A percentile compares a stretch with the other conserved stretches of the same genome.
These are phyloP conservation scores for Cutaneotrichosporon cyanovorans DNA, from an alignment of 1,284 basidiomycete species.

Conservation along the genomic window DNA sequence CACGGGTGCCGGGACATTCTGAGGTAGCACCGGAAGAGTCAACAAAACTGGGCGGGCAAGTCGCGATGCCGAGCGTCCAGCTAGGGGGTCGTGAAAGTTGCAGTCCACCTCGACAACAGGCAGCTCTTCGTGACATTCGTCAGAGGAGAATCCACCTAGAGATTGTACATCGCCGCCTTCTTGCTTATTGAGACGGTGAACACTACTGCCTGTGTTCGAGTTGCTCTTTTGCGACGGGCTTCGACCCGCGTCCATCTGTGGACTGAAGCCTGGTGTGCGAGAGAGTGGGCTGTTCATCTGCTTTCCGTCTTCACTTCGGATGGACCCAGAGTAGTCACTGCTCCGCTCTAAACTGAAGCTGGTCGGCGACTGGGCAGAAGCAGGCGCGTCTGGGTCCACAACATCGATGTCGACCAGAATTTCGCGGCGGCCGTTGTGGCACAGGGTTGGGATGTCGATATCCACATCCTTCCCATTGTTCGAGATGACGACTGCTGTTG, in stretches of 20 bases:
- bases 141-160: constrained; percentile 69
- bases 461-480: constrained; percentile 86
- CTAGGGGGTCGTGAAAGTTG: constrained; percentile 80
- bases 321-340: background rate
- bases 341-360: background rate
- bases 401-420: constrained; percentile 90
- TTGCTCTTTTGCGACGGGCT: background rate
- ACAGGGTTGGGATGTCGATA: constrained; percentile 84
- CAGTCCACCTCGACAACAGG: constrained; percentile 88
- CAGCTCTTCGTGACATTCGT: constrained; percentile 55
- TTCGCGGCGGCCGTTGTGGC: constrained; percentile 86
- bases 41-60: constrained; percentile 80
- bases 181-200: background rate
- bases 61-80: constrained; percentile 68
- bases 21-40: constrained; percentile 74
- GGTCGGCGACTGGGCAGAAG: background rate
- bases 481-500: constrained; percentile 70
- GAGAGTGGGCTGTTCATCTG: too few species aligned
- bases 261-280: too few species aligned
- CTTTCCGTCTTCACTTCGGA: background rate
- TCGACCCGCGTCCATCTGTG: background rate
- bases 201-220: background rate
- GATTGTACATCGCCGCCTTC: constrained; percentile 45
- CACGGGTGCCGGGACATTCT: constrained; percentile 48
- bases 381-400: constrained; percentile 42